A percentile compares a stretch with the other conserved stretches of the same genome.
Conservation (phyloP, 108 stramenopile species). For the Tribonema minus region DNA sequence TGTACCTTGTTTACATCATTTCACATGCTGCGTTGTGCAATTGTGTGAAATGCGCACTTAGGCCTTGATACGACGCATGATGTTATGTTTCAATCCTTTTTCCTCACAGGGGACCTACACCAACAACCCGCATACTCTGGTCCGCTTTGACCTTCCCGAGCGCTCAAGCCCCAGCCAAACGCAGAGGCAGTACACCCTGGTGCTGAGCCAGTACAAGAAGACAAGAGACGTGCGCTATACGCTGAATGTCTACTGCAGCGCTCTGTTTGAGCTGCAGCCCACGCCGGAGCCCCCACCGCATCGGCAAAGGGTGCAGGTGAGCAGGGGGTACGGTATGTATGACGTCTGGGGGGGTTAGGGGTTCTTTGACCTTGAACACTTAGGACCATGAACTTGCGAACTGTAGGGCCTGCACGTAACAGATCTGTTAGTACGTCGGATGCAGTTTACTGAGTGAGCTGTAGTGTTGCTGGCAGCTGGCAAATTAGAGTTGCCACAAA, state of each 20-base stretch:
- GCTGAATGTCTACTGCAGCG: constrained; percentile 36
- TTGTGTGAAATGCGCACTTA: too few species aligned
- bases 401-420: too few species aligned
- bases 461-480: too few species aligned
- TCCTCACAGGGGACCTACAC: constrained; percentile 52
- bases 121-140: constrained; percentile 55
- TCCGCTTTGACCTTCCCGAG: constrained; percentile 35
- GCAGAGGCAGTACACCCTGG: constrained; percentile 45
- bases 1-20: background rate
- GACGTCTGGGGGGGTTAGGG: too few species aligned
- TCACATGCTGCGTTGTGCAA: too few species aligned
- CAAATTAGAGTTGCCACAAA: too few species aligned
- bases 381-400: too few species aligned
- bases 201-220: constrained; percentile 56
- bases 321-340: too few species aligned
- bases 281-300: constrained; percentile 18
- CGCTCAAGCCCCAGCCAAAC: background rate
- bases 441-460: too few species aligned
- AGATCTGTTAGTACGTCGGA: too few species aligned
- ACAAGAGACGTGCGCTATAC: constrained; percentile 47
- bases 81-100: too few species aligned
- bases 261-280: constrained; percentile 7
- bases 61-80: background rate
- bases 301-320: background rate
- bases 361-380: too few species aligned